These are phyloP conservation scores for Phytophthora europaea DNA, from an alignment of 352 stramenopile species.

Conservation along the genomic window DNA sequence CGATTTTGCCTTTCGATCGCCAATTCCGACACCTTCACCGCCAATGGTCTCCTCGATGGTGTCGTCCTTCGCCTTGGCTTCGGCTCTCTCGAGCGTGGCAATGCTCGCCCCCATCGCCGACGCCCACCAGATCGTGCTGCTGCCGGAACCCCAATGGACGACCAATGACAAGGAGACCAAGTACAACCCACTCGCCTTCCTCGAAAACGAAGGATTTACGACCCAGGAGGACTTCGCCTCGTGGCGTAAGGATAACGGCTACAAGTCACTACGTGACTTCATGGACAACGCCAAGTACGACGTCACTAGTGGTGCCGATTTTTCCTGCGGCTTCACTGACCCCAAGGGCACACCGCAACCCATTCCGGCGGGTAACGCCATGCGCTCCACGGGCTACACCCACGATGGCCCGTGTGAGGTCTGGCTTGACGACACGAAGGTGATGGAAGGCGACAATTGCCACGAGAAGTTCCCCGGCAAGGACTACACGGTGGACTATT, in stretches of 20 bases:
- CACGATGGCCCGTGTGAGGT: conserved; percentile 51
- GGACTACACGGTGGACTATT: conserved; percentile 37
- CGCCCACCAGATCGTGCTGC: conserved; percentile 49
- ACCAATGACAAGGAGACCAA: conserved; percentile 39
- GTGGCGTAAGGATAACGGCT: conserved; percentile 44
- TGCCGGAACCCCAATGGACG: conserved; percentile 41
- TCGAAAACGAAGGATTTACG: conserved; percentile 55
- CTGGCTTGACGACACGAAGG: conserved; percentile 44
- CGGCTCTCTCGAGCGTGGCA: conserved; percentile 31
- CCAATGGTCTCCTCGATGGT: conserved; percentile 25
- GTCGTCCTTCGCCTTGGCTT: conserved; percentile 28
- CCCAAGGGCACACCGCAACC: conserved; percentile 36
- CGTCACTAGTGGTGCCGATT: conserved; percentile 33
- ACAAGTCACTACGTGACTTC: conserved; percentile 54
- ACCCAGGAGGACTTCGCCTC: conserved; percentile 47
- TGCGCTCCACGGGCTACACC: conserved; percentile 56
- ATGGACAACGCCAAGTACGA: conserved; percentile 51
- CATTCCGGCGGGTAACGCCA: conserved; percentile 29
- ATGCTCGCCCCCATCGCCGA: conserved; percentile 26
- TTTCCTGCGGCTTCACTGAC: conserved; percentile 42
- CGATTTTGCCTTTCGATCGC: not conserved
- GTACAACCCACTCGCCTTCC: conserved; percentile 56
- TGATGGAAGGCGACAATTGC: conserved; percentile 38
- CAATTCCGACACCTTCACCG: not conserved
- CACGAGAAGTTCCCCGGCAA: conserved; percentile 40